phyloP scores from a whole-genome alignment of 1,139 yeast species.

The Geotrichum histeridarum region DNA sequence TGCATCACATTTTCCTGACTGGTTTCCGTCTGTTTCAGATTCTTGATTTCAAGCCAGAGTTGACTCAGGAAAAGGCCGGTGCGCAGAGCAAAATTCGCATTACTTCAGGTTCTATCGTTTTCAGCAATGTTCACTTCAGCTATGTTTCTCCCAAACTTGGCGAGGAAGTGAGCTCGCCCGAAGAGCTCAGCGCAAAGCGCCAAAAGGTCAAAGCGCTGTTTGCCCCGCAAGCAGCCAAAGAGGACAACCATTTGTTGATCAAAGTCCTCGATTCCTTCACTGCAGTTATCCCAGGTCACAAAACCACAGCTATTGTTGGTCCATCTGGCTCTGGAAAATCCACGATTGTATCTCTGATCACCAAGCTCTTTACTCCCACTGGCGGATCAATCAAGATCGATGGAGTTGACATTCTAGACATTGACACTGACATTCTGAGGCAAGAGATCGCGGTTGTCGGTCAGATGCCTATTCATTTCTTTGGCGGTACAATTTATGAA shows the following conservation, averaged over 20 bases:
- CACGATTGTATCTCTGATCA: slow-evolving; percentile 62
- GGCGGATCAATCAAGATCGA: slow-evolving; percentile 62
- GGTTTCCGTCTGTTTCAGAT: slow-evolving; percentile 41
- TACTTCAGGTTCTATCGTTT: slow-evolving; percentile 12
- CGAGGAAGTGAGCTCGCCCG: not conserved
- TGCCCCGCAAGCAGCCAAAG: slow-evolving; percentile 8
- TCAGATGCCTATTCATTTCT: slow-evolving; percentile 70
- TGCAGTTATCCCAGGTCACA: slow-evolving; percentile 53
- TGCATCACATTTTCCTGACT: slow-evolving; percentile 57
- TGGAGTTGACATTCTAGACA: slow-evolving; percentile 51
- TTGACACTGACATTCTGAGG: slow-evolving; percentile 60
- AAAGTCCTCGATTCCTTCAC: slow-evolving; percentile 25
- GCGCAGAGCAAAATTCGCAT: slow-evolving; percentile 12
- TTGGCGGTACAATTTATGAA: slow-evolving; percentile 71
- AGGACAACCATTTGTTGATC: slow-evolving; percentile 2
- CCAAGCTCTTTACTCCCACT: slow-evolving; percentile 55
- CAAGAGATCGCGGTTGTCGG: slow-evolving; percentile 71
- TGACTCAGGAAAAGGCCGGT: slow-evolving; percentile 25
- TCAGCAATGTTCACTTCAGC: slow-evolving; percentile 16
- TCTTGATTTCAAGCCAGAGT: slow-evolving; percentile 37
- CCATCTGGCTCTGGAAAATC: slow-evolving; percentile 91
- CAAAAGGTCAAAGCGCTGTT: slow-evolving; percentile 25
- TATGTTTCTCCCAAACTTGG: slow-evolving; percentile 12
- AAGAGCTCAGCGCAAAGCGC: slow-evolving; percentile 1
- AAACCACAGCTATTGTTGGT: slow-evolving; percentile 79